Evolutionary conservation across 2,329 filamentous ascomycete genomes (phyloP).

Genomic region (Neurospora sp.): DNA sequence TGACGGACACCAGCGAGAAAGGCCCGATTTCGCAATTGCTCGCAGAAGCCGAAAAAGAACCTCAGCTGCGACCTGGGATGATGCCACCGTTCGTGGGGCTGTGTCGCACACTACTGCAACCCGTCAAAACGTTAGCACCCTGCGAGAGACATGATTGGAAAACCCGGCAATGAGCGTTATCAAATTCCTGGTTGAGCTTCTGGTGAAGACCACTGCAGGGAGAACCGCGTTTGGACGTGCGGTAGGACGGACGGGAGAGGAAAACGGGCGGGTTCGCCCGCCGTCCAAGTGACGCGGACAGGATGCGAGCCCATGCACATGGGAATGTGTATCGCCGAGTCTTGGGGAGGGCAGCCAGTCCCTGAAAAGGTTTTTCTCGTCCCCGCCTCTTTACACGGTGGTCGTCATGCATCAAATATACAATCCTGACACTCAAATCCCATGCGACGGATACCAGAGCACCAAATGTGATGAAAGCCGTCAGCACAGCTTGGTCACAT

Average conservation of each 20-base stretch:
- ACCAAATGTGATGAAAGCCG: background rate
- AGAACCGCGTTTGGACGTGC: background rate
- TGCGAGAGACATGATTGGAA: background rate
- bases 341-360: background rate
- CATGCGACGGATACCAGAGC: background rate
- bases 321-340: background rate
- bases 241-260: background rate
- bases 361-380: background rate
- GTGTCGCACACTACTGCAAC: background rate
- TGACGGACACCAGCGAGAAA: background rate
- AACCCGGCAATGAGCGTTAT: background rate
- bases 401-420: background rate
- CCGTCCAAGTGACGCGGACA: background rate
- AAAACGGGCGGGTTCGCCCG: background rate
- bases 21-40: background rate
- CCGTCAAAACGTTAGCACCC: background rate
- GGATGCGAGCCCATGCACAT: background rate
- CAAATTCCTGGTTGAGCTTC: background rate
- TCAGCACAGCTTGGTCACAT: background rate
- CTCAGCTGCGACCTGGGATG: background rate
- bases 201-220: background rate
- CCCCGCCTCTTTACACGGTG: background rate
- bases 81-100: background rate
- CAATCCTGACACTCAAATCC: background rate
- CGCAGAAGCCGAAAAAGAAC: background rate